Percentiles rank a stretch among this genome's conserved stretches.
Evolutionary conservation across 2,329 filamentous ascomycete species (phyloP).

Genomic region (Penicillium sp.): DNA sequence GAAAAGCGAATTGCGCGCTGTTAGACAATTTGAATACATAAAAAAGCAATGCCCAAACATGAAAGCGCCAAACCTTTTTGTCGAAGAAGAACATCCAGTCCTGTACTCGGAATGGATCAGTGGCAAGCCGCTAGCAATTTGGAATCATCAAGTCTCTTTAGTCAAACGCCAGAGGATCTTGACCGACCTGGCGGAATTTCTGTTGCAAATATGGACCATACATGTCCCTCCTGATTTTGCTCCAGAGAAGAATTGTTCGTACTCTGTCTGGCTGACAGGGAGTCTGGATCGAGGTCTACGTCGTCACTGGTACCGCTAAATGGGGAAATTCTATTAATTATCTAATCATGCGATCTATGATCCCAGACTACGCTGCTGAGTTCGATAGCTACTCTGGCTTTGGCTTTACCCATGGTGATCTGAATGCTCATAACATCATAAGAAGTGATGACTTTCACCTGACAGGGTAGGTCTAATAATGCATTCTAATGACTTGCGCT

Average conservation of each 20-base stretch:
- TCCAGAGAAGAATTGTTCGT: neutral
- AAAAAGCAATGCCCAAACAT: slow-evolving; percentile 1
- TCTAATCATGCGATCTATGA: slow-evolving; percentile 22
- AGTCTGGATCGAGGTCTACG: slow-evolving; percentile 15
- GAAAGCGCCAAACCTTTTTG: neutral
- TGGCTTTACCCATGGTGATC: slow-evolving; percentile 16
- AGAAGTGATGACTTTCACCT: slow-evolving; percentile 12
- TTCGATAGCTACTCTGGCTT: slow-evolving; percentile 14
- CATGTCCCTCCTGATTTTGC: neutral
- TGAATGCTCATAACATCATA: slow-evolving; percentile 17
- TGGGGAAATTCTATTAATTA: slow-evolving; percentile 17
- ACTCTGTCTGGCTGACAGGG: slow-evolving; percentile 14
- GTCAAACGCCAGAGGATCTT: neutral
- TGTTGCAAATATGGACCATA: slow-evolving; percentile 14
- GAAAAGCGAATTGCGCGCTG: slow-evolving; percentile 1
- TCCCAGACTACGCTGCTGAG: slow-evolving; percentile 12
- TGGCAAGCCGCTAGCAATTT: slow-evolving; percentile 5
- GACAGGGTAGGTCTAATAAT: slow-evolving; percentile 13
- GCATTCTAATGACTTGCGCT: too few species aligned
- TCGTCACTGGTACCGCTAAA: slow-evolving; percentile 12
- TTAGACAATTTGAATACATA: neutral
- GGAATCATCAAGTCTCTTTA: slow-evolving; percentile 1
- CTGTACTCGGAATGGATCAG: slow-evolving; percentile 10
- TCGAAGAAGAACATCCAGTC: slow-evolving; percentile 1
- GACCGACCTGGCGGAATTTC: slow-evolving; percentile 9